phyloP scores from a whole-genome alignment of 1,139 yeast genomes.

The Yamadazyma siamensis region DNA sequence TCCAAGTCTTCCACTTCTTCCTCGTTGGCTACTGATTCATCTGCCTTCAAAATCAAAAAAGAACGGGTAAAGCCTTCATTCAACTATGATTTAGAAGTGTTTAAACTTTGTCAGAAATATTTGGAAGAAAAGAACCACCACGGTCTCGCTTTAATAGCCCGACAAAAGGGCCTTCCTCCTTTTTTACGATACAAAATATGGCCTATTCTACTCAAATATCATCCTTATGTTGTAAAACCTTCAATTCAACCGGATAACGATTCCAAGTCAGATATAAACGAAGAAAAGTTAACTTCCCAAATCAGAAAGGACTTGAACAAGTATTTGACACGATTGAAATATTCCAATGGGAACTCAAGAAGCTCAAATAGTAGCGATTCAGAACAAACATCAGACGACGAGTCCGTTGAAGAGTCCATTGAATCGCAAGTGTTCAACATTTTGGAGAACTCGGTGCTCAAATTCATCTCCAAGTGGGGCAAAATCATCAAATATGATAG shows the following conservation, averaged over 20 bases:
- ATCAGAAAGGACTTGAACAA: conserved; percentile 52
- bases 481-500: conserved; percentile 72
- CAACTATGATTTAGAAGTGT: conserved; percentile 39
- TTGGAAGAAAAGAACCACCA: conserved; percentile 53
- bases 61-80: conserved; percentile 26
- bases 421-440: conserved; percentile 55
- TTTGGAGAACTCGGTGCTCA: conserved; percentile 58
- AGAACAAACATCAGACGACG: conserved; percentile 1
- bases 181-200: conserved; percentile 73
- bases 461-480: conserved; percentile 78
- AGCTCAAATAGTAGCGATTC: background rate
- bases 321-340: conserved; percentile 45
- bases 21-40: background rate
- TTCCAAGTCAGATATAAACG: conserved; percentile 8
- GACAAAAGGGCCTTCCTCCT: conserved; percentile 87
- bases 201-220: conserved; percentile 79
- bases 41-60: conserved; percentile 1
- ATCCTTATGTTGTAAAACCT: conserved; percentile 81
- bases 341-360: conserved; percentile 14
- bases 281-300: conserved; percentile 26
- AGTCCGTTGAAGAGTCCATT: conserved; percentile 19
- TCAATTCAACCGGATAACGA: conserved; percentile 57
- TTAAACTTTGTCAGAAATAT: conserved; percentile 36
- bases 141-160: conserved; percentile 73
- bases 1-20: conserved; percentile 4